Conservation (phyloP, 768 basidiomycete genomes). For the Polyporus arcularius region DNA sequence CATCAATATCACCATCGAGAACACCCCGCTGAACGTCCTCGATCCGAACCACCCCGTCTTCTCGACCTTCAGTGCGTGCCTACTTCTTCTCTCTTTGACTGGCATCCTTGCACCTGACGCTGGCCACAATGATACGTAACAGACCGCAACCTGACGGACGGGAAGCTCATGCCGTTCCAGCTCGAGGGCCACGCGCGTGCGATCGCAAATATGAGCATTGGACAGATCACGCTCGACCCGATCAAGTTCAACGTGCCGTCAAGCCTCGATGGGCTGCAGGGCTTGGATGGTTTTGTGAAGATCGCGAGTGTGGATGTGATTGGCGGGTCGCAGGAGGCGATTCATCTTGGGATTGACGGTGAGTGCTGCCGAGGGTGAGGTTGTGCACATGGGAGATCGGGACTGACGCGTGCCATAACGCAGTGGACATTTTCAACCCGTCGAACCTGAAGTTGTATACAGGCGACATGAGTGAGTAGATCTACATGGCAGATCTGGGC, state of each 20-base stretch:
- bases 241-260: constrained; percentile 74
- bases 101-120: no score
- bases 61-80: constrained; percentile 62
- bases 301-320: constrained; percentile 65
- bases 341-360: constrained; percentile 63
- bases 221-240: constrained; percentile 66
- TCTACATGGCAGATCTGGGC: not conserved
- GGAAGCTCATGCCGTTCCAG: constrained; percentile 48
- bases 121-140: no score
- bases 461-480: constrained; percentile 61
- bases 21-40: constrained; percentile 53
- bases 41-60: constrained; percentile 51
- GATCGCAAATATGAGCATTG: constrained; percentile 60
- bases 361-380: constrained; percentile 1
- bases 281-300: constrained; percentile 54
- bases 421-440: constrained; percentile 62
- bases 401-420: constrained; percentile 30
- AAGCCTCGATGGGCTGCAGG: constrained; percentile 57
- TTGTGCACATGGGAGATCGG: constrained; percentile 1
- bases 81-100: no score
- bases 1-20: constrained; percentile 62
- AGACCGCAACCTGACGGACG: constrained; percentile 57
- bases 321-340: constrained; percentile 60
- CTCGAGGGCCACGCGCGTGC: constrained; percentile 62
- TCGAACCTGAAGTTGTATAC: constrained; percentile 61